phyloP scores from a whole-genome alignment of 129 eudicot species.

The Chrysanthemum lavandulifolium region DNA sequence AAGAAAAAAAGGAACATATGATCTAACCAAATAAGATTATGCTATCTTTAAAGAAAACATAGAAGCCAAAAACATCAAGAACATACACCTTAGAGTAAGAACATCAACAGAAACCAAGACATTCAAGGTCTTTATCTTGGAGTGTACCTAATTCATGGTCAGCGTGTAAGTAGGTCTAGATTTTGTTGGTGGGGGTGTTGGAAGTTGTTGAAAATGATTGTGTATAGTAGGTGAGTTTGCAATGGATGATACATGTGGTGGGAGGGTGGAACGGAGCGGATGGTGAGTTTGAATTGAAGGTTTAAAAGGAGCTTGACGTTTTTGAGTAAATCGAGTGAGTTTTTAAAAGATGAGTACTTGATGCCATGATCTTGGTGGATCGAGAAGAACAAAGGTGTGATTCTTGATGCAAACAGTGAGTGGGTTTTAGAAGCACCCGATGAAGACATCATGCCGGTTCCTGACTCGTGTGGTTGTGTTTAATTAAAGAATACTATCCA shows the following conservation, averaged over 20 bases:
- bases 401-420: conserved; percentile 59
- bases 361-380: conserved; percentile 92
- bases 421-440: conserved; percentile 63
- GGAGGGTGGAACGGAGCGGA: conserved; percentile 85
- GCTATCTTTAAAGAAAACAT: too few relatives aligned
- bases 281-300: conserved; percentile 57
- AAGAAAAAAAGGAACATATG: too few relatives aligned
- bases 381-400: conserved; percentile 89
- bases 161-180: too few relatives aligned
- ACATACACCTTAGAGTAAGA: too few relatives aligned
- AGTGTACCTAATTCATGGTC: too few relatives aligned
- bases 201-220: too few relatives aligned
- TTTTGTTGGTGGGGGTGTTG: too few relatives aligned
- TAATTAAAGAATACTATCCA: background rate
- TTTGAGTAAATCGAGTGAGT: conserved; percentile 79
- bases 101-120: too few relatives aligned
- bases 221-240: conserved; percentile 30
- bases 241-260: conserved; percentile 74
- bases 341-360: conserved; percentile 79
- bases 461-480: conserved; percentile 40
- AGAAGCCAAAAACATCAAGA: too few relatives aligned
- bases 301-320: conserved; percentile 64
- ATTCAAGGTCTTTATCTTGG: too few relatives aligned
- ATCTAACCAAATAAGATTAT: too few relatives aligned
- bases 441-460: conserved; percentile 66